These are phyloP conservation scores for Fusarium sp. DNA, from an alignment of 2,329 filamentous ascomycete genomes.

Conservation along the genomic window DNA sequence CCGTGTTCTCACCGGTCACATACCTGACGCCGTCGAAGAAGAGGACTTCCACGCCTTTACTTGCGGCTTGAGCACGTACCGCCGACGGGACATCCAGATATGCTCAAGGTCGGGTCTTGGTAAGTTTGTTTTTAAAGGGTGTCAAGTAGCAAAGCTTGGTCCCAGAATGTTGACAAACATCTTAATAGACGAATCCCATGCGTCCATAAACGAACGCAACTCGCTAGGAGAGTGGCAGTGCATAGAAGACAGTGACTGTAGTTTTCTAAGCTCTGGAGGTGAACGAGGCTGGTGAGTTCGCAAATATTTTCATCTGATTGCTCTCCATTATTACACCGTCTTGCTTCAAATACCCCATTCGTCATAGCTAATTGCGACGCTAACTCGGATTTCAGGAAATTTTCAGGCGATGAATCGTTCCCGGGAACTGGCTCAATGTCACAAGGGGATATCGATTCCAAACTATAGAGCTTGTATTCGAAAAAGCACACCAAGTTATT, in stretches of 20 bases:
- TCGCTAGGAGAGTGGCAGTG: conserved; percentile 82
- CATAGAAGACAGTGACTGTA: conserved; percentile 84
- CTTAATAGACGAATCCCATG: conserved; percentile 21
- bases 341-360: conserved; percentile 20
- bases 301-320: conserved; percentile 26
- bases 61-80: conserved; percentile 80
- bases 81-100: conserved; percentile 47
- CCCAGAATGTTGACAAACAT: conserved; percentile 29
- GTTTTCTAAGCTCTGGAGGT: conserved; percentile 81
- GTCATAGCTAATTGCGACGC: neutral
- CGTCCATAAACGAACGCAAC: conserved; percentile 21
- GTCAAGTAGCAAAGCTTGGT: conserved; percentile 19
- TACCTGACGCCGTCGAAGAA: conserved; percentile 77
- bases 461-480: conserved; percentile 47
- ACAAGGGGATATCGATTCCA: conserved; percentile 49
- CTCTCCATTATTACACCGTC: conserved; percentile 15
- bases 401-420: conserved; percentile 71
- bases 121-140: conserved; percentile 31
- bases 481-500: conserved; percentile 11
- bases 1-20: conserved; percentile 80
- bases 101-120: conserved; percentile 19
- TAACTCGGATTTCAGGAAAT: conserved; percentile 54
- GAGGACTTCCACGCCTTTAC: conserved; percentile 91
- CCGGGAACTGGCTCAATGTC: conserved; percentile 56
- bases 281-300: conserved; percentile 86